Base-by-base conservation (phyloP, 2,329 filamentous ascomycete genomes). In the Venturia carpophila region DNA sequence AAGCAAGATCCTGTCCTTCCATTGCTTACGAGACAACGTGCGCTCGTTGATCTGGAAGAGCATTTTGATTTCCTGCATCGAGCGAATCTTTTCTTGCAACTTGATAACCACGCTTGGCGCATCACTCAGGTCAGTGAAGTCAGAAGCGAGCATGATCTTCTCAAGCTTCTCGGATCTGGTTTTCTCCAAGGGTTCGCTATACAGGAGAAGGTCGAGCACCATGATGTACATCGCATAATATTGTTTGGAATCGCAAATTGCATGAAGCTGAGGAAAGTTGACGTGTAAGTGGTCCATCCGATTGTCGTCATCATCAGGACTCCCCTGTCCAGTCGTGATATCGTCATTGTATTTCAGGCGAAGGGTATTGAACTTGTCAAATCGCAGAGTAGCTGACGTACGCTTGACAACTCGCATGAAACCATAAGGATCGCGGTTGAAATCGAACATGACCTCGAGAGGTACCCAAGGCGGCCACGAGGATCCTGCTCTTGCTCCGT, bases 211-310 rank as follows among this genome's bases (percentile, higher is more conserved):
- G 76, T 99, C 94, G 68, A 97, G 82, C 3, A 97, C 93, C 70
- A 99, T 99, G 76, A 99, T 91, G 73, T 99, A 99, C 81, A 99
- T 87, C 5, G 94, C 90, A 74, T 96, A 99, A 78, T 99, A 99
- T 76, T 99, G 93, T 47, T 89, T 86, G 6, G 95, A 99, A 76
- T 99, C 95, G 79, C 95, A 99, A 58, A 97, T 86, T n/a, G 92
- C 93, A 65, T 92, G 85, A 55, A 96, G 87, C 69, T 95, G 90
- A 15, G 94, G 94, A 71, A 99, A 99, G 71, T 97, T 92, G 42
- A 99, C 90, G 86, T 91, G 96, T 17, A 99, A 84, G 73, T 96
- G 93, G 75, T 99, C 94, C 79, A 97, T 93, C n/a, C 92, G 85
- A 69, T 82, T 87, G 73, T 96, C 91, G 60, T 82, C 77, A 68